A percentile compares a stretch with the other conserved stretches of the same genome.
Evolutionary conservation across 441 rosid species (phyloP).

Genomic region (Pelargonium fulgidum): DNA sequence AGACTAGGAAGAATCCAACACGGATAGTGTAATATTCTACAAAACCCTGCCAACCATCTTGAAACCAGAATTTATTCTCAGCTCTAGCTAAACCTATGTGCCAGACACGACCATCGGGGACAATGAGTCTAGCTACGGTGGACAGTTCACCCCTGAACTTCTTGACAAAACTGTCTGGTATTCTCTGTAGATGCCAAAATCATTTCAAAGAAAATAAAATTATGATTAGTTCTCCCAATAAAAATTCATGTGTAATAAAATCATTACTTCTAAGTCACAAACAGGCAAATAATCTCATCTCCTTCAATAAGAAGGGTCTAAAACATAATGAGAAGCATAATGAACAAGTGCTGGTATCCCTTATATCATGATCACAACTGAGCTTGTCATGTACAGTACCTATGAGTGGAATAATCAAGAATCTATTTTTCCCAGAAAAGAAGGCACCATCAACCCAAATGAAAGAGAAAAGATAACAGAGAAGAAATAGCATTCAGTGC

Average conservation of each 20-base stretch:
- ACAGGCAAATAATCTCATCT: conserved; percentile 1
- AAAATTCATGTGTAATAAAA: conserved; percentile 6
- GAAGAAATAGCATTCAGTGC: too few relatives aligned
- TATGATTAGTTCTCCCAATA: not conserved
- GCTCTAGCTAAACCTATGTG: conserved; percentile 68
- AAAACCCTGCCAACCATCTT: conserved; percentile 91
- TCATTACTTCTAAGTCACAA: not conserved
- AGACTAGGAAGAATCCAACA: conserved; percentile 78
- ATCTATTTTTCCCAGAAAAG: too few relatives aligned
- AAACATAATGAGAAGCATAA: not conserved
- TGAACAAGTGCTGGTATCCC: not conserved
- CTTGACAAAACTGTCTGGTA: conserved; percentile 83
- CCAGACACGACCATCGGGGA: conserved; percentile 84
- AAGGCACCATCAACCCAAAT: too few relatives aligned
- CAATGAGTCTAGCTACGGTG: conserved; percentile 65
- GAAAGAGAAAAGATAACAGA: too few relatives aligned
- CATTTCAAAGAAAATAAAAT: conserved; percentile 13
- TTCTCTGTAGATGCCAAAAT: conserved; percentile 57
- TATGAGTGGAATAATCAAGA: too few relatives aligned
- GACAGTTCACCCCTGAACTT: conserved; percentile 75
- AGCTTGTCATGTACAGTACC: too few relatives aligned
- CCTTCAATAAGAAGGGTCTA: not conserved
- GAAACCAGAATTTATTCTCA: conserved; percentile 80
- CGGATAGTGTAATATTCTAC: conserved; percentile 72
- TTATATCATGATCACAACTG: too few relatives aligned